Evolutionary conservation across 345 rosid genomes (phyloP), one percentile per base, ranked within the genome.

Genomic region (Eucalyptus leucophloia): DNA sequence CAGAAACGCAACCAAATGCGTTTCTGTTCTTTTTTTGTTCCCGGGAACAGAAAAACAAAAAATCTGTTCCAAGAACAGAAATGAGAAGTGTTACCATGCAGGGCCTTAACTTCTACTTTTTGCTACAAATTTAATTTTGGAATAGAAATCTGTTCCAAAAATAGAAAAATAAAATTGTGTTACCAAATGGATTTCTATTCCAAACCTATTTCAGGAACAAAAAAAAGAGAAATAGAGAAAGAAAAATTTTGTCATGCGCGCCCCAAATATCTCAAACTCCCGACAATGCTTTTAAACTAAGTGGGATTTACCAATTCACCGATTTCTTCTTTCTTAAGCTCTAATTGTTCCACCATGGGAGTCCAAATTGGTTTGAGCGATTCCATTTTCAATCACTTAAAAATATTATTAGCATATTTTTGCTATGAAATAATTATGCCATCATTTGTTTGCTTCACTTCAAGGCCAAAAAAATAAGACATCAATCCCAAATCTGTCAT

Each of bases 121-220:
- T 49, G 49, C 49, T 49, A 5, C 49, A 49, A 49, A 49, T 49
- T 15, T 49, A 49, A 12, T 49, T 49, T 0, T 49, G 0, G 14
- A 49, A 49, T 49, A 4, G 14, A 49, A 49, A 12, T 49, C 0
- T 49, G 2, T 12, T 49, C 49, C 49, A 49, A 12, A 12, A 49
- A 49, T 49, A 49, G 49, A 49, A 49, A 12, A 49, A 49, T 49
- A 49, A 49, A 49, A 49, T 49, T 49, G 49, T 0, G 49, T 12
- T 49, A 49, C 15, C 15, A 49, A 49, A 49, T 12, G 15, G 5
- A 49, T 49, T 49, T 47, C 5, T 49, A 0, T 12, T 47, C 49
- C 49, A 47, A 47, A 47, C 5, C 4, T 47, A 0, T 12, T 47
- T 12, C 2, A 2, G 49, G 49, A 47, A 12, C 2, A 12, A 0